These are phyloP conservation scores for Wallacemonas sp. DNA, from an alignment of 208 protist genomes.

Conservation along the genomic window DNA sequence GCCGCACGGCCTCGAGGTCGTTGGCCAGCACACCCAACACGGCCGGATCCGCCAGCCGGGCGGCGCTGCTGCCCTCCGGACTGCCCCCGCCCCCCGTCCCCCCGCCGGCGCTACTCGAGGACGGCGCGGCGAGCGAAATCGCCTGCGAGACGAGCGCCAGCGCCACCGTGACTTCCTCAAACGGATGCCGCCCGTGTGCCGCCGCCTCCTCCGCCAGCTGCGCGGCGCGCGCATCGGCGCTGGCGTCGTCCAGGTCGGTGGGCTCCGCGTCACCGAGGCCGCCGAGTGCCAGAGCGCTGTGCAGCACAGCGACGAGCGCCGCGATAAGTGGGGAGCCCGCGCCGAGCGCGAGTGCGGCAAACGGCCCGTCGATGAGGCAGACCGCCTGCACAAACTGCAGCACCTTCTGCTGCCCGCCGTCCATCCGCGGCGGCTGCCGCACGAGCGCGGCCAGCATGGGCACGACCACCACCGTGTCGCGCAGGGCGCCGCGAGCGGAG, in stretches of 20 bases:
- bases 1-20: not conserved
- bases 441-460: not conserved
- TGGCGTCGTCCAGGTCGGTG: constrained; percentile 19
- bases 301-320: constrained; percentile 36
- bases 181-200: not conserved
- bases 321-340: constrained; percentile 23
- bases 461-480: constrained; percentile 24
- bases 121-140: no score
- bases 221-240: not conserved
- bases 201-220: not conserved
- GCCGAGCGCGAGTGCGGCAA: not conserved
- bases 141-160: constrained; percentile 8
- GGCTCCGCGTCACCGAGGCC: constrained; percentile 25
- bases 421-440: not conserved
- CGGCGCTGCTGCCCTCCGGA: not conserved
- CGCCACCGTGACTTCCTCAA: not conserved
- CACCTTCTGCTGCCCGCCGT: constrained; percentile 1
- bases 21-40: not conserved
- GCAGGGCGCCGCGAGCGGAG: not conserved
- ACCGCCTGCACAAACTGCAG: not conserved
- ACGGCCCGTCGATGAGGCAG: not conserved
- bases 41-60: not conserved
- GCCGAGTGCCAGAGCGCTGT: constrained; percentile 18
- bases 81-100: not conserved
- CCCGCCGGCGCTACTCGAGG: no score